Evolutionary conservation across 1,284 basidiomycete species (phyloP).

Genomic region (Apiotrichum porosum): DNA sequence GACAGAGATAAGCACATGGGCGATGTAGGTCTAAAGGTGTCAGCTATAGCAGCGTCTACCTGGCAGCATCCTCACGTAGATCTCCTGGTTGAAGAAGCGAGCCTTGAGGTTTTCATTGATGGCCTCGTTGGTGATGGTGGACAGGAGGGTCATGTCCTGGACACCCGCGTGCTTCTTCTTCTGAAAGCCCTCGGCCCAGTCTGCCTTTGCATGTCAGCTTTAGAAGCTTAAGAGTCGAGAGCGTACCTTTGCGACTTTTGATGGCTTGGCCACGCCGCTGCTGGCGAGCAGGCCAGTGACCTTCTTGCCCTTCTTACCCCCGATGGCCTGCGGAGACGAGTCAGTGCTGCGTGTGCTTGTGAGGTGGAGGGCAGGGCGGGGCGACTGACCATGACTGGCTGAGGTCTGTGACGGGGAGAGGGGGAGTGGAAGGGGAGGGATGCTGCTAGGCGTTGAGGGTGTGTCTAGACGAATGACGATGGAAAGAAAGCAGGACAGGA

Average conservation of each 20-base stretch:
- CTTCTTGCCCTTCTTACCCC: conserved; percentile 92
- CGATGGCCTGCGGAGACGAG: conserved; percentile 59
- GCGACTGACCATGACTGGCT: background rate
- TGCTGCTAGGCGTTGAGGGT: too few species aligned
- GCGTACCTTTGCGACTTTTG: conserved; percentile 20
- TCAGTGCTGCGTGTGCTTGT: conserved; percentile 8
- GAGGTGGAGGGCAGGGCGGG: background rate
- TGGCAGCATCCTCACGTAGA: conserved; percentile 59
- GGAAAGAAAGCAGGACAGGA: too few species aligned
- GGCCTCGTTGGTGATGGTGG: conserved; percentile 94
- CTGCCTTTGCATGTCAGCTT: conserved; percentile 58
- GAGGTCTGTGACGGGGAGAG: background rate
- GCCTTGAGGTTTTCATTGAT: conserved; percentile 98
- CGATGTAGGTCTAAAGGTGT: conserved; percentile 76
- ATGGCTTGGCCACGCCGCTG: conserved; percentile 27
- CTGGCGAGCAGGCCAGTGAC: conserved; percentile 61
- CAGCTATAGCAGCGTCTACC: background rate
- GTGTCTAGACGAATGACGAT: too few species aligned
- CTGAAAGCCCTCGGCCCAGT: conserved; percentile 98
- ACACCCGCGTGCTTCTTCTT: conserved; percentile 98
- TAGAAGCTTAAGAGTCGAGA: background rate
- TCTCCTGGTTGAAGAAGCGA: conserved; percentile 90
- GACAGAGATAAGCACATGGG: conserved; percentile 93
- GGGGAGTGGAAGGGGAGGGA: background rate
- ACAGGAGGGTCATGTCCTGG: conserved; percentile 95